A percentile compares a stretch with the other conserved stretches of the same genome.
phyloP scores from a whole-genome alignment of 257 asterid species.

The Cordia subcordata region DNA sequence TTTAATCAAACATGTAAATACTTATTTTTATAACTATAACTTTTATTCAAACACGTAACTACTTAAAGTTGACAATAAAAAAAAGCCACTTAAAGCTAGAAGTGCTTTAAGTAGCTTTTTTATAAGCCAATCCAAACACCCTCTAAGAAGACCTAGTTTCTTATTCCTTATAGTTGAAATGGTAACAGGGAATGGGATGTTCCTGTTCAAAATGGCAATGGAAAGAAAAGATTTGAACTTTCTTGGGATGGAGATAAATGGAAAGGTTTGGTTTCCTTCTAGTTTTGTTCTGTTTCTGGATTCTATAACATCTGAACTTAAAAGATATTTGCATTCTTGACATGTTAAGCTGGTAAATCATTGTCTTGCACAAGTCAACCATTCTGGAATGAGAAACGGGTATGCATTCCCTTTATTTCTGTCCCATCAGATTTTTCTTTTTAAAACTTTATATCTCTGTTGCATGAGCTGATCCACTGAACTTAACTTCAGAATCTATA shows the following conservation, averaged over 20 bases:
- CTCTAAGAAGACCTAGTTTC: too few species aligned
- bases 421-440: neutral
- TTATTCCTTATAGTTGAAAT: constrained; percentile 13
- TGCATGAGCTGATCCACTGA: neutral
- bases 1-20: too few species aligned
- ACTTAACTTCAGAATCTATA: too few species aligned
- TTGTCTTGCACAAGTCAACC: constrained; percentile 47
- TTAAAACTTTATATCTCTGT: neutral
- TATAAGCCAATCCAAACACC: too few species aligned
- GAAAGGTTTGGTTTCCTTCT: constrained; percentile 48
- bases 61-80: too few species aligned
- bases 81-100: too few species aligned
- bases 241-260: constrained; percentile 82
- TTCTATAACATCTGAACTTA: constrained; percentile 17
- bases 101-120: too few species aligned
- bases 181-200: constrained; percentile 80
- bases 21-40: too few species aligned
- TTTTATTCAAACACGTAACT: too few species aligned
- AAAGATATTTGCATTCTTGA: constrained; percentile 15
- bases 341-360: constrained; percentile 65
- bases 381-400: constrained; percentile 49
- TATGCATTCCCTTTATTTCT: constrained; percentile 28
- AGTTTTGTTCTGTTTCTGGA: constrained; percentile 11
- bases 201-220: constrained; percentile 73
- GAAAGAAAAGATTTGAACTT: constrained; percentile 65